Evolutionary conservation across 2,329 filamentous ascomycete species (phyloP), one percentile per base, ranked within the genome.

Genomic region (Scytalidium lignicola): DNA sequence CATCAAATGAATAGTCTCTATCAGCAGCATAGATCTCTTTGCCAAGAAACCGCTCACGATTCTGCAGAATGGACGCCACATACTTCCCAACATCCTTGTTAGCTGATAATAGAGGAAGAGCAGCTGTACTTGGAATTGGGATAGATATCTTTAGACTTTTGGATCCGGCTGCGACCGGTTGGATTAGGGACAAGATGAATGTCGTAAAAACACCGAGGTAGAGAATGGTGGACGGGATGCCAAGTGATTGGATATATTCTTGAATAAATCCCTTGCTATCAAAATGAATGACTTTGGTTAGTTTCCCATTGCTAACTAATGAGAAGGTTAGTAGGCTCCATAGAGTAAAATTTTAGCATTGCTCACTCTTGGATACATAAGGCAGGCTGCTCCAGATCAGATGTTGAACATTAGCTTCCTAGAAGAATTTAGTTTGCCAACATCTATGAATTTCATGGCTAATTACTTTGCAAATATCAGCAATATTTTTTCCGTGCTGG

Each of bases 191-290:
- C 6, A 26, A 26, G 5, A 26, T 10, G 10, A 26, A 26, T 26
- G 23, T 6, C 23, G 76, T 76, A 51, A 75, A 80, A 22, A 64
- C 65, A 0, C 65, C 74, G 0, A 73, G 70, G 1, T 67, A 62
- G 51, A 74, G 68, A 58, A 75, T 77, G 0, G 75, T 68, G 28
- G 67, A 67, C 5, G 70, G 68, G 6, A 79, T 61, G 0, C 65
- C 66, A 18, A 62, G 44, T 9, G 50, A 48, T 23, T 59, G 46
- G n/a, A 64, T 62, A 12, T 61, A 60, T 17, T 63, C 58, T 40
- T 70, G 67, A 21, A 68, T 60, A 0, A 46, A 53, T 1, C 58
- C 51, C 57, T 72, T 72, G 44, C 62, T 64, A 21, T 40, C 17
- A 45, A 55, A 71, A 46, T 70, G 55, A n/a, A 44, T 23, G 20